Base-by-base conservation (phyloP, 805 yeast species). In the Citeromyces nyonsensis region DNA sequence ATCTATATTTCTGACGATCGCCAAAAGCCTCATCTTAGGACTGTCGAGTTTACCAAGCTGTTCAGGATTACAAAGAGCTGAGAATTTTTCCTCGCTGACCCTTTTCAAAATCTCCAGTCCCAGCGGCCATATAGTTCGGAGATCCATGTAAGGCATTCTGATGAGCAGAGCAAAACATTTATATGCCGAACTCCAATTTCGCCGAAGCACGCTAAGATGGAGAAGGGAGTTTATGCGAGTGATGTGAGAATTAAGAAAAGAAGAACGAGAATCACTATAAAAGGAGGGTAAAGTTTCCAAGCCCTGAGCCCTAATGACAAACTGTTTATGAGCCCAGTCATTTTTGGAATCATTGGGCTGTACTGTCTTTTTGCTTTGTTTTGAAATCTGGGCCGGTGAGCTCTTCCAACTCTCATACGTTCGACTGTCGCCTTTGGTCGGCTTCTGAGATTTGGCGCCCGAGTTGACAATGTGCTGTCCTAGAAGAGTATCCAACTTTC, bases 111-210 rank as follows among this genome's bases (percentile, higher is more conserved):
- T 68, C 37, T 70, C 75, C 4, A 71, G 48, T 0, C 80, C 85
- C 1, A 75, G 25, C 0, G 78, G 67, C 86, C 86, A 79, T 8
- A 76, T 44, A 3, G 64, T 51, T 34, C 72, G 54, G 5, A 75
- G 45, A 44, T 78, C 82, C 8, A 69, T 58, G 1, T 48, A 47
- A 1, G 66, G 66, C 1, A 66, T 41, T 33, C 77, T 47, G 3
- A 73, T 45, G 14, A 79, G 45, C 2, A 69, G 33, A 7, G 69
- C 47, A 40, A 72, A 71, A 6, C 70, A 51, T 34, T 59, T 59
- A 41, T 69, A 72, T 0, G 81, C 79, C 10, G 56, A 29, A 5
- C 46, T 41, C 84, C 84, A 79, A 6, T 72, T 61, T 22, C 54
- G 44, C 25, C 60, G 50, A 28, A 66, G 42, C 3, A 78, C 45